Evolutionary conservation across 192 early-diverging fungal species (phyloP).

Genomic region (Gonapodya sp.): DNA sequence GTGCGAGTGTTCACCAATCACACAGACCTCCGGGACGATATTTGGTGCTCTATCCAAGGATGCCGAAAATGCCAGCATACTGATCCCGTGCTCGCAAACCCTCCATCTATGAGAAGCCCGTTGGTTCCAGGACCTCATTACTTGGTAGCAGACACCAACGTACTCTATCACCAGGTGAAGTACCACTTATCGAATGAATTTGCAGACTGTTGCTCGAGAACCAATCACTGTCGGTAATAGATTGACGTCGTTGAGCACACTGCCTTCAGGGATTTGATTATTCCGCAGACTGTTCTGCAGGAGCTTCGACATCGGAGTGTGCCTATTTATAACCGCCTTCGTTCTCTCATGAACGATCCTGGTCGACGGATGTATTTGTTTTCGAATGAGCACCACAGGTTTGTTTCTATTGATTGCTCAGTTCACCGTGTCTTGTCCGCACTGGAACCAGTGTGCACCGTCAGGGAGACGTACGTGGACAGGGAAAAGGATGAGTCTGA

Average conservation of each 20-base stretch:
- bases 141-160: slow-evolving; percentile 92
- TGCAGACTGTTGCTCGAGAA: not conserved
- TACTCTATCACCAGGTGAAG: slow-evolving; percentile 73
- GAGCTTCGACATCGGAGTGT: slow-evolving; percentile 77
- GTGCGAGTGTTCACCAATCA: not conserved
- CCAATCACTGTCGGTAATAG: slow-evolving; percentile 24
- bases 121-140: slow-evolving; percentile 46
- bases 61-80: slow-evolving; percentile 44
- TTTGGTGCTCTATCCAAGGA: slow-evolving; percentile 61
- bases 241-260: slow-evolving; percentile 90
- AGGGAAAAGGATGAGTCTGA: slow-evolving; percentile 67
- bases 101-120: slow-evolving; percentile 19
- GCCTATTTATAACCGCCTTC: slow-evolving; percentile 70
- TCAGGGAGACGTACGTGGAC: slow-evolving; percentile 77
- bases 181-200: slow-evolving; percentile 8
- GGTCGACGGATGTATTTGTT: slow-evolving; percentile 85
- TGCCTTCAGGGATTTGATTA: slow-evolving; percentile 78
- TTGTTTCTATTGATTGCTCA: slow-evolving; percentile 7
- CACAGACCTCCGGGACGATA: slow-evolving; percentile 82
- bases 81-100: slow-evolving; percentile 4
- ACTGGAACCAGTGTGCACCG: not conserved
- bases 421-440: not conserved
- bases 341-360: slow-evolving; percentile 57
- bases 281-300: slow-evolving; percentile 88
- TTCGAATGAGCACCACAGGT: slow-evolving; percentile 87